Conservation (phyloP, 805 yeast species). For the Saccharomycopsis sp. region DNA sequence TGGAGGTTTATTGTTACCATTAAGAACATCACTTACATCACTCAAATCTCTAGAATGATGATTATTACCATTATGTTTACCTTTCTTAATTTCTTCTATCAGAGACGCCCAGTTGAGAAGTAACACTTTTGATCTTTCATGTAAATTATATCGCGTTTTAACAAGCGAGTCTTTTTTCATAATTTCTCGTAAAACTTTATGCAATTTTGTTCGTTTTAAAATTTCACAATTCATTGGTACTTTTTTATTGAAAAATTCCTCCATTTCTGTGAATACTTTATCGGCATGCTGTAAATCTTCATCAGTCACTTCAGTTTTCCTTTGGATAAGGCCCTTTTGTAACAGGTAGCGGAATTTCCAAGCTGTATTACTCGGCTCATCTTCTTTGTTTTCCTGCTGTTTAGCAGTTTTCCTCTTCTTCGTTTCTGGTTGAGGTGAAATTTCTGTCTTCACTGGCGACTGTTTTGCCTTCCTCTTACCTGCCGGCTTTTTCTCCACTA, state of each 20-base stretch:
- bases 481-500: not conserved
- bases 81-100: conserved; percentile 15
- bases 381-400: conserved; percentile 1
- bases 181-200: conserved; percentile 19
- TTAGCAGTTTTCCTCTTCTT: conserved; percentile 4
- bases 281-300: conserved; percentile 5
- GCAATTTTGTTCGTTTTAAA: conserved; percentile 13
- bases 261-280: conserved; percentile 5
- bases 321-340: conserved; percentile 19
- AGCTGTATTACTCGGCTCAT: conserved; percentile 4
- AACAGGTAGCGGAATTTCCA: conserved; percentile 18
- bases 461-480: too few species aligned
- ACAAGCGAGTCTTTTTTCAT: conserved; percentile 11
- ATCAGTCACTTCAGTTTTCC: conserved; percentile 9
- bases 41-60: conserved; percentile 12
- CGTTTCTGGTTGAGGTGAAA: not conserved
- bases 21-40: conserved; percentile 9
- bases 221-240: conserved; percentile 4
- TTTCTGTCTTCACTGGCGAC: not conserved
- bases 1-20: not conserved
- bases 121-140: conserved; percentile 4
- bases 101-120: conserved; percentile 12
- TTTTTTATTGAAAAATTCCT: conserved; percentile 4
- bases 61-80: conserved; percentile 10
- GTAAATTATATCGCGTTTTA: conserved; percentile 5